Percentiles rank a stretch among this genome's conserved stretches.
These are phyloP conservation scores for Pseudohalonectria lignicola DNA, from an alignment of 2,329 filamentous ascomycete species.

Conservation along the genomic window DNA sequence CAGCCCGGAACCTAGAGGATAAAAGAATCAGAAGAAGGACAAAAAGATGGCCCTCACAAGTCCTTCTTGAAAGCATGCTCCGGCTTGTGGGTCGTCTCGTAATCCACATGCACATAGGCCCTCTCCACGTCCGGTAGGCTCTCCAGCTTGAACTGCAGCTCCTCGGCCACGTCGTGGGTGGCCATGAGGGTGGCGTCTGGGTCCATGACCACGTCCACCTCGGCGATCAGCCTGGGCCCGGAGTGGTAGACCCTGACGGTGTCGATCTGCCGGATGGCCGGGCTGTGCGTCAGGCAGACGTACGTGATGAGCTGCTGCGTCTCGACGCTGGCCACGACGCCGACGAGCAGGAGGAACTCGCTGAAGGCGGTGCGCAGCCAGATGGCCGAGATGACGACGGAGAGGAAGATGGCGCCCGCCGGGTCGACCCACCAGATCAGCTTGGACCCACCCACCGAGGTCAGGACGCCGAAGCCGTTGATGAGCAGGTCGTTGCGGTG, in stretches of 20 bases:
- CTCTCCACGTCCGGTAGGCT: constrained; percentile 83
- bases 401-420: constrained; percentile 77
- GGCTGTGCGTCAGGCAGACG: constrained; percentile 85
- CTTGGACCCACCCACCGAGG: constrained; percentile 82
- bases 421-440: constrained; percentile 93
- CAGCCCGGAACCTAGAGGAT: no score
- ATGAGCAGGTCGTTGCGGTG: constrained; percentile 96
- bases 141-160: constrained; percentile 88
- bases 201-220: constrained; percentile 95
- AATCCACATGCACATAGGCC: constrained; percentile 95
- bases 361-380: constrained; percentile 80
- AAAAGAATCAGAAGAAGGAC: not conserved
- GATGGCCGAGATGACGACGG: constrained; percentile 62
- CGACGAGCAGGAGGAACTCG: constrained; percentile 87
- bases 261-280: constrained; percentile 74
- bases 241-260: constrained; percentile 92
- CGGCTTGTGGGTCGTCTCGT: constrained; percentile 90
- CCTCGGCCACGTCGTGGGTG: constrained; percentile 90
- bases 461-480: constrained; percentile 87
- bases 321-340: constrained; percentile 73
- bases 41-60: constrained; percentile 21
- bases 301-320: constrained; percentile 94
- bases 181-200: constrained; percentile 58
- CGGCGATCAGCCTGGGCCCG: constrained; percentile 79
- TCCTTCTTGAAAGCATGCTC: constrained; percentile 62